A percentile compares a stretch with the other conserved stretches of the same genome.
Evolutionary conservation across 176 grass and related monocot species (phyloP).

Genomic region (Zoysia japonica): DNA sequence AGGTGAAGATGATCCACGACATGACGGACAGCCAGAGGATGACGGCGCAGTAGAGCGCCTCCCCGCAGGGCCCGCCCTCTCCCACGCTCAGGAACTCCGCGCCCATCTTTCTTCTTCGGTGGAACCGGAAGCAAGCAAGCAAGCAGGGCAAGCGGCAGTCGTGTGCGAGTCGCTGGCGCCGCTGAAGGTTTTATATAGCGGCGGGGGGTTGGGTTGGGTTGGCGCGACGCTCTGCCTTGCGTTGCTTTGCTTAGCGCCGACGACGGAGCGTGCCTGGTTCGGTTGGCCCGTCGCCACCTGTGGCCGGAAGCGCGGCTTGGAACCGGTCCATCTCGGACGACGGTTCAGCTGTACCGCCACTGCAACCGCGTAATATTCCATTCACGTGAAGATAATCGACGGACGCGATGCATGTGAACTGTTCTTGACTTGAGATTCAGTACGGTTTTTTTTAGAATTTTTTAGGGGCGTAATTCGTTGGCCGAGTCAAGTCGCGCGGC

Average conservation of each 20-base stretch:
- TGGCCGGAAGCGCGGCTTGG: neutral
- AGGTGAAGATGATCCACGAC: slow-evolving; percentile 84
- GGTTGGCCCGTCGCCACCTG: neutral
- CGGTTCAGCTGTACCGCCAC: neutral
- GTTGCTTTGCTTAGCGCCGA: slow-evolving; percentile 32
- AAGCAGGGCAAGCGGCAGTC: no score
- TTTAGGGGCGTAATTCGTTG: neutral
- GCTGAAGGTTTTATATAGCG: slow-evolving; percentile 25
- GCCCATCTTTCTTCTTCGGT: neutral
- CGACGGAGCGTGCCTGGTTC: neutral
- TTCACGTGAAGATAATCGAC: neutral
- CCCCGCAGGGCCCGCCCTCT: slow-evolving; percentile 53
- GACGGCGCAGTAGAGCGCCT: slow-evolving; percentile 76
- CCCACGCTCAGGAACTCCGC: slow-evolving; percentile 43
- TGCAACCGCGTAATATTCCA: neutral
- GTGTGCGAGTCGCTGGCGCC: neutral
- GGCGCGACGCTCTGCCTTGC: neutral
- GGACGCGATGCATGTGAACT: neutral
- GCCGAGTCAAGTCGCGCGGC: slow-evolving; percentile 6
- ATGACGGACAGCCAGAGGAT: slow-evolving; percentile 78
- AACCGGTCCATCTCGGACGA: slow-evolving; percentile 27
- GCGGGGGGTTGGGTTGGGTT: neutral
- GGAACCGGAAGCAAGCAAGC: no score
- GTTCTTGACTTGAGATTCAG: neutral
- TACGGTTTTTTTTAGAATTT: neutral